A percentile compares a stretch with the other conserved stretches of the same genome.
Conservation (phyloP, 2,329 filamentous ascomycete species). For the Ascochyta pisi region DNA sequence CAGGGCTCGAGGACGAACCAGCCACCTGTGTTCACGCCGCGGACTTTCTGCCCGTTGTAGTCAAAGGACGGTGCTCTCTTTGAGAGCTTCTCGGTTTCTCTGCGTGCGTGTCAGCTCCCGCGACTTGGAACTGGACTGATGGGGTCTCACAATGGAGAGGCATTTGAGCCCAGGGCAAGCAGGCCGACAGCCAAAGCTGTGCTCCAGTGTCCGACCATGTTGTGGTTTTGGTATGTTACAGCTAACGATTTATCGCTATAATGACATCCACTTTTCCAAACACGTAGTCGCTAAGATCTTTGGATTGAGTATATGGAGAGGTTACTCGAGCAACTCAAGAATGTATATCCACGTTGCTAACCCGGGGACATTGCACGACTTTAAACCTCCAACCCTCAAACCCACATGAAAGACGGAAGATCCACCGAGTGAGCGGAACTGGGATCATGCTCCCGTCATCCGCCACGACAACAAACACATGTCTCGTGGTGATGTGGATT, state of each 20-base stretch:
- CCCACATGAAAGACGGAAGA: slow-evolving; percentile 8
- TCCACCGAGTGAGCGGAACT: slow-evolving; percentile 5
- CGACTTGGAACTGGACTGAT: neutral
- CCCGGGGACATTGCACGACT: slow-evolving; percentile 16
- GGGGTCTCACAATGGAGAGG: slow-evolving; percentile 40
- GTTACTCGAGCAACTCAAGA: slow-evolving; percentile 18
- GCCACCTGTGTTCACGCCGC: slow-evolving; percentile 70
- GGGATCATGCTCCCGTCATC: slow-evolving; percentile 10
- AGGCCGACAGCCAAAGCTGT: slow-evolving; percentile 36
- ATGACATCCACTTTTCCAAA: slow-evolving; percentile 16
- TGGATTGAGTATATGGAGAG: slow-evolving; percentile 12
- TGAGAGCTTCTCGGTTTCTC: slow-evolving; percentile 28
- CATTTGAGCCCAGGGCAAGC: slow-evolving; percentile 39
- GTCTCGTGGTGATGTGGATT: slow-evolving; percentile 4
- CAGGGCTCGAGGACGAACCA: slow-evolving; percentile 70
- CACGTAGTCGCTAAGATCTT: too few relatives aligned
- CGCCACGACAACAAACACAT: slow-evolving; percentile 17
- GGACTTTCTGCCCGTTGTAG: slow-evolving; percentile 62
- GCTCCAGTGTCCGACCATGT: slow-evolving; percentile 39
- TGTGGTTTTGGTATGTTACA: slow-evolving; percentile 13
- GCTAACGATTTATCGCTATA: slow-evolving; percentile 7
- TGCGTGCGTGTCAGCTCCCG: neutral
- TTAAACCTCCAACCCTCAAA: slow-evolving; percentile 12
- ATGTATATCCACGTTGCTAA: slow-evolving; percentile 12
- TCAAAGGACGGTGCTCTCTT: slow-evolving; percentile 55